Evolutionary conservation across 495 filamentous ascomycete genomes (phyloP).

Genomic region (Annulohypoxylon moriforme): DNA sequence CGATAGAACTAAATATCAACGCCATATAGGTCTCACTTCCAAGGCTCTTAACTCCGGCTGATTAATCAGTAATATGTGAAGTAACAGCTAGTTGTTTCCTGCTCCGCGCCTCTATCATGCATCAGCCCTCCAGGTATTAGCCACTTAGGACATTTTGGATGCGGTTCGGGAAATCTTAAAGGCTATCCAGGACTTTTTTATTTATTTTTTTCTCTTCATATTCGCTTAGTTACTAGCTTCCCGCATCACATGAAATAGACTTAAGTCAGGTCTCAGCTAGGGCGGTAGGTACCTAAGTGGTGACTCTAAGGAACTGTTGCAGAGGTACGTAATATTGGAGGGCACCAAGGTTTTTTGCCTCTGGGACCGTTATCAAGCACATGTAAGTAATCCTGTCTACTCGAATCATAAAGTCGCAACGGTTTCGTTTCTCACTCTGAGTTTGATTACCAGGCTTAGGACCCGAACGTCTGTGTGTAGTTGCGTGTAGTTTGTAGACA

Average conservation of each 20-base stretch:
- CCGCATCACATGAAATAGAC: conserved; percentile 30
- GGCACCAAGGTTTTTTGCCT: neutral
- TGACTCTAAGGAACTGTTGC: conserved; percentile 9
- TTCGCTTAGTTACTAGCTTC: neutral
- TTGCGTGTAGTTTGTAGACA: neutral
- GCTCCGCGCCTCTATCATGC: conserved; percentile 32
- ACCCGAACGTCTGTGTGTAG: conserved; percentile 13
- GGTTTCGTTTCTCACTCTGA: conserved; percentile 7
- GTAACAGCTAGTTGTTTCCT: conserved; percentile 12
- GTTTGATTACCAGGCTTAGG: neutral
- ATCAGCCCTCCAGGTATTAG: conserved; percentile 33
- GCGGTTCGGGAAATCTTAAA: conserved; percentile 36
- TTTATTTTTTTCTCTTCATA: conserved; percentile 6
- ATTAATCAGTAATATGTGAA: conserved; percentile 24
- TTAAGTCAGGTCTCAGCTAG: conserved; percentile 25
- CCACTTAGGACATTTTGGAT: conserved; percentile 11
- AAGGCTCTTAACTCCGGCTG: conserved; percentile 37
- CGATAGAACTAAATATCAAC: conserved; percentile 10
- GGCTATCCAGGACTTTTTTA: conserved; percentile 23
- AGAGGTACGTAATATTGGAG: conserved; percentile 28
- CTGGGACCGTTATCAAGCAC: conserved; percentile 10
- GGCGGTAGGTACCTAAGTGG: neutral
- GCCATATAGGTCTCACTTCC: neutral
- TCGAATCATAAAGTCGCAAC: conserved; percentile 21
- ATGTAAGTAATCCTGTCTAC: conserved; percentile 9